Base-by-base conservation (phyloP, 2,329 filamentous ascomycete genomes). In the Fusarium hostae region DNA sequence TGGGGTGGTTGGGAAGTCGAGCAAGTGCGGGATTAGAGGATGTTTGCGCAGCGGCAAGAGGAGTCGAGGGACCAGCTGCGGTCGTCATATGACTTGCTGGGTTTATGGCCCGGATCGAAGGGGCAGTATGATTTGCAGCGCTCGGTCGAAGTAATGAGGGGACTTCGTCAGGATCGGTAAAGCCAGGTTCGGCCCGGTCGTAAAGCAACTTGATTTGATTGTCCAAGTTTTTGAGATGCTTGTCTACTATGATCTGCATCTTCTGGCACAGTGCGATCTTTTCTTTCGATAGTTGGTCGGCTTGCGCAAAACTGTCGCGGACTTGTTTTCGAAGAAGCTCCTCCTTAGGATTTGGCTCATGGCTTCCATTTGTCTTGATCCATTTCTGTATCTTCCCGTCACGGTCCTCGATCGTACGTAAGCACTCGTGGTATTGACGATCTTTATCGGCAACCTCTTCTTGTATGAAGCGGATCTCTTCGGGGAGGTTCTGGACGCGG, bases 371-470 rank as follows among this genome's bases (percentile, higher is more conserved):
- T 22, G 88, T 83, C 76, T 92, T 93, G 79, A 95, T 93, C 85
- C 90, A 95, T 81, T 92, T 94, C 78, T 97, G 93, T 43, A 96
- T 89, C 77, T 90, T 90, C 58, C 82, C 86, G 77, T 97, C 93
- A 72, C 91, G 90, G 64, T 92, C 90, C 43, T 90, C 88, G 77
- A 95, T 93, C 71, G 88, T 86, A 68, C 89, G 86, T 64, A 91
- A 84, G 78, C 91, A 91, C 51, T 93, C 90, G 77, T 89, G 85
- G 73, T 93, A 92, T 71, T 90, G 86, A 54, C 88, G 87, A 79
- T 97, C 93, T 80, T 95, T 95, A 79, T 93, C 91, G 77, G 90
- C 86, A 70, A 95, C 93, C 82, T 96, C 93, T 78, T 95, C 93
- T 77, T 95, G 91, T 69, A 95, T 87, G 82, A 95, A 94, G 24